Base-by-base conservation (phyloP, 2,329 filamentous ascomycete genomes). In the Cercospora canescens region DNA sequence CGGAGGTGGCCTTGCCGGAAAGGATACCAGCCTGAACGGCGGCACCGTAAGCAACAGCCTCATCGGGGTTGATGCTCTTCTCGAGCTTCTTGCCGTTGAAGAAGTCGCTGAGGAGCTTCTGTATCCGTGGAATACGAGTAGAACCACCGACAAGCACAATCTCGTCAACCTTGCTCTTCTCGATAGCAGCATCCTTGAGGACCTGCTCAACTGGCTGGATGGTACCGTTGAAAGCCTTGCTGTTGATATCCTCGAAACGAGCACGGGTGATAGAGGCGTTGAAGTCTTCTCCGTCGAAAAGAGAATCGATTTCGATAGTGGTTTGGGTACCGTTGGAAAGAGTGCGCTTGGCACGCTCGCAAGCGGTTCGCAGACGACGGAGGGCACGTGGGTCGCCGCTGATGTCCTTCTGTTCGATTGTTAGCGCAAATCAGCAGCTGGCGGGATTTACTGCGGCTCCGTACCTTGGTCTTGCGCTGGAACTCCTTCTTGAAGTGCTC, bases 81-180 rank as follows among this genome's bases (percentile, higher is more conserved):
- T 98, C 94, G 74, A 97, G 92, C 91, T 99, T 97, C 93, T 99
- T 99, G 84, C 94, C 94, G 81, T 96, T 92, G 86, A 99, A 99
- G 89, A 94, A 97, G 84, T 99, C 95, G 85, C 90, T 94, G 74
- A 99, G 90, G 73, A 99, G 91, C 89, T 98, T 98, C 90, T 99
- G 95, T 82, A 99, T 96, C 81, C 90, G 89, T 79, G 95, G 95
- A 76, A 99, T 99, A 93, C 95, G 95, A 78, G 95, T 99, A 71
- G 94, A 97, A 76, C 95, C 95, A 89, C 95, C 95, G 79, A 99
- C 95, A 78, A 99, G 91, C 77, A 99, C 95, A 73, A 99, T 97
- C 88, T 99, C 95, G 80, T 98, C 93, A 77, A 99, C 94, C 79
- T 88, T 90, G 82, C 82, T 87, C 91, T 98, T 98, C 79, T 94